A percentile compares a stretch with the other conserved stretches of the same genome.
phyloP scores from a whole-genome alignment of 2,329 filamentous ascomycete genomes.

The Polychaeton citri region DNA sequence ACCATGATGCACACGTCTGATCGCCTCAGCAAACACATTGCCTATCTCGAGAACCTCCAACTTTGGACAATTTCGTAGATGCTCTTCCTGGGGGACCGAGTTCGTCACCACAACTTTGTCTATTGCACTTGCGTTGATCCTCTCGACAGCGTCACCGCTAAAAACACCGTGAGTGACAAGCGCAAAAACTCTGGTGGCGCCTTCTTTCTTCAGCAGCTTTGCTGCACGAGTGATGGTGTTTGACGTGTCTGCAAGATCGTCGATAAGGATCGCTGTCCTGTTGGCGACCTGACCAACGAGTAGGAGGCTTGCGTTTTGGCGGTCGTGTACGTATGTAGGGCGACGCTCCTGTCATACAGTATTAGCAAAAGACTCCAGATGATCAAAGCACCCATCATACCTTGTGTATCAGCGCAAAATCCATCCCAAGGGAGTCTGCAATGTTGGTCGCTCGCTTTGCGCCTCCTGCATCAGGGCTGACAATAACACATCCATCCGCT shows the following conservation, averaged over 20 bases:
- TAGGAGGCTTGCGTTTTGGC: constrained; percentile 79
- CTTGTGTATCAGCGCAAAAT: constrained; percentile 98
- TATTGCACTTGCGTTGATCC: constrained; percentile 83
- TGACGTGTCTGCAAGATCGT: constrained; percentile 88
- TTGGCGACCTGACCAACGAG: constrained; percentile 75
- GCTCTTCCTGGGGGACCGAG: constrained; percentile 77
- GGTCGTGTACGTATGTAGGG: constrained; percentile 74
- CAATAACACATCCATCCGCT: constrained; percentile 49
- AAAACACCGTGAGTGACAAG: constrained; percentile 90
- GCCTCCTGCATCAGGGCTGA: constrained; percentile 90
- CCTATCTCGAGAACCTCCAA: constrained; percentile 85
- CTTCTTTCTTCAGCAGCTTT: constrained; percentile 89
- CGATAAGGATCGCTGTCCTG: constrained; percentile 76
- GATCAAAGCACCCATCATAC: constrained; percentile 33
- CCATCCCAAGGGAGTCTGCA: constrained; percentile 82
- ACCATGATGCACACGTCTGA: constrained; percentile 89
- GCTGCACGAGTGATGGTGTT: constrained; percentile 95
- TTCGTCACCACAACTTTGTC: constrained; percentile 95
- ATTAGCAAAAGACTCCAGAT: constrained; percentile 4
- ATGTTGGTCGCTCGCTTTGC: constrained; percentile 94
- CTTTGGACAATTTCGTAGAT: constrained; percentile 67
- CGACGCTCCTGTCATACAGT: constrained; percentile 55
- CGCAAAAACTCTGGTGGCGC: constrained; percentile 78
- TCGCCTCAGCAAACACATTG: constrained; percentile 81
- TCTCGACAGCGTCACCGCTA: constrained; percentile 84